phyloP scores from a whole-genome alignment of 257 asterid genomes.

The Nicotiana obtusifolia region DNA sequence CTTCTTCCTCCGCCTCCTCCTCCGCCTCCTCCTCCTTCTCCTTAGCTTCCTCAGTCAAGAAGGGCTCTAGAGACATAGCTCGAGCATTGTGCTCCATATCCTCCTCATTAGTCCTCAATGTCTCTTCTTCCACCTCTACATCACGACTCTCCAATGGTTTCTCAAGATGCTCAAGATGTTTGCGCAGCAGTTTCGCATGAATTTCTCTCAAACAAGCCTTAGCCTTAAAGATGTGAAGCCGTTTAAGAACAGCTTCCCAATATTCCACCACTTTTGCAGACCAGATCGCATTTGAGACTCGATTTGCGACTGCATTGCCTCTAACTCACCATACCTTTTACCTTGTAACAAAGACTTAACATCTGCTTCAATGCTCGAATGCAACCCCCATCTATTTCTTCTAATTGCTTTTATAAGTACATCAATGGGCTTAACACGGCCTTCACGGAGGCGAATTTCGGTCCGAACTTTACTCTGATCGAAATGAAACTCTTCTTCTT shows the following conservation, averaged over 20 bases:
- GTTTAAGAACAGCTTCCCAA: slow-evolving; percentile 87
- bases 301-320: too few relatives aligned
- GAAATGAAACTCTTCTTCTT: slow-evolving; percentile 88
- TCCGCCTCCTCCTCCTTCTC: slow-evolving; percentile 44
- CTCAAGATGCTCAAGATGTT: slow-evolving; percentile 38
- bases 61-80: slow-evolving; percentile 22
- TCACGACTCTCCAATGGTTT: slow-evolving; percentile 13
- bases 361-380: too few relatives aligned
- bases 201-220: slow-evolving; percentile 78
- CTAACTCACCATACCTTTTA: too few relatives aligned
- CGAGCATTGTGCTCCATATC: neutral
- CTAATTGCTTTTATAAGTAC: slow-evolving; percentile 75
- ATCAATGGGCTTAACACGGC: slow-evolving; percentile 89
- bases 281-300: slow-evolving; percentile 87
- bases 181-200: slow-evolving; percentile 72
- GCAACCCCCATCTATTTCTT: slow-evolving; percentile 80
- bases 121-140: too few relatives aligned
- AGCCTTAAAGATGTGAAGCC: slow-evolving; percentile 79
- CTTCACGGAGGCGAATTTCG: slow-evolving; percentile 85
- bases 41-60: slow-evolving; percentile 37
- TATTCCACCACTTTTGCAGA: slow-evolving; percentile 86
- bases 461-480: slow-evolving; percentile 91
- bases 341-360: too few relatives aligned
- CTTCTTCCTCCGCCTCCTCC: too few relatives aligned
- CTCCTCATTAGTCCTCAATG: neutral